Evolutionary conservation across 495 filamentous ascomycete species (phyloP).

Genomic region (Aspergillus biplanus): DNA sequence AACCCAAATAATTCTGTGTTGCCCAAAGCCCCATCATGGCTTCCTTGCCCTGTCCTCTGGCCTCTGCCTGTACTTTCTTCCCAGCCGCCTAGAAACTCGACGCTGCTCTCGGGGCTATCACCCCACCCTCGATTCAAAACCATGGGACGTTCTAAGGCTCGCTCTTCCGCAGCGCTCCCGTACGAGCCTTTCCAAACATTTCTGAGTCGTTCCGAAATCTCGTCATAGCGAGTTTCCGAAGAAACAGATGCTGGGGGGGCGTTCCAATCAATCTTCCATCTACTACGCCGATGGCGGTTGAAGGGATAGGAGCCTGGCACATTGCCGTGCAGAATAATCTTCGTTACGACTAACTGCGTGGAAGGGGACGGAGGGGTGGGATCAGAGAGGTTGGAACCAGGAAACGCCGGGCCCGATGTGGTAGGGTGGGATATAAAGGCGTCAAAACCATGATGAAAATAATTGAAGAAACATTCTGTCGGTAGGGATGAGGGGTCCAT

Average conservation of each 20-base stretch:
- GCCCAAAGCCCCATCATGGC: constrained; percentile 61
- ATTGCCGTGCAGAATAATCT: constrained; percentile 89
- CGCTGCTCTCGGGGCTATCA: constrained; percentile 87
- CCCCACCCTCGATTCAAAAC: constrained; percentile 88
- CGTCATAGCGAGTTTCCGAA: constrained; percentile 78
- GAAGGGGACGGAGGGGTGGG: constrained; percentile 44
- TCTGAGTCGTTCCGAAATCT: constrained; percentile 66
- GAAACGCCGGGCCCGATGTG: constrained; percentile 66
- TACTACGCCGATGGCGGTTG: constrained; percentile 87
- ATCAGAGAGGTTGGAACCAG: constrained; percentile 42
- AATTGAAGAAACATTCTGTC: constrained; percentile 91
- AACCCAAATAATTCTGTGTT: constrained; percentile 93
- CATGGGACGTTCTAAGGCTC: constrained; percentile 74
- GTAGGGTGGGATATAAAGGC: constrained; percentile 83
- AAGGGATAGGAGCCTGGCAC: constrained; percentile 96
- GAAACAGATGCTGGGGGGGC: constrained; percentile 45
- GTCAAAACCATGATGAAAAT: constrained; percentile 94
- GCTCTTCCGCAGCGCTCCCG: constrained; percentile 61
- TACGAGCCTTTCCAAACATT: constrained; percentile 74
- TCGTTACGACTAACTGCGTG: constrained; percentile 77
- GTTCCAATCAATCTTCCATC: constrained; percentile 76
- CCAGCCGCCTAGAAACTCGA: constrained; percentile 88
- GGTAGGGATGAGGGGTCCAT: constrained; percentile 46
- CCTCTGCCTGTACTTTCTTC: constrained; percentile 68
- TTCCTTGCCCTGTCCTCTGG: constrained; percentile 41